Percentiles rank a stretch among this genome's conserved stretches.
phyloP scores from a whole-genome alignment of 305 asterid genomes.

The Fraxinus platypoda region DNA sequence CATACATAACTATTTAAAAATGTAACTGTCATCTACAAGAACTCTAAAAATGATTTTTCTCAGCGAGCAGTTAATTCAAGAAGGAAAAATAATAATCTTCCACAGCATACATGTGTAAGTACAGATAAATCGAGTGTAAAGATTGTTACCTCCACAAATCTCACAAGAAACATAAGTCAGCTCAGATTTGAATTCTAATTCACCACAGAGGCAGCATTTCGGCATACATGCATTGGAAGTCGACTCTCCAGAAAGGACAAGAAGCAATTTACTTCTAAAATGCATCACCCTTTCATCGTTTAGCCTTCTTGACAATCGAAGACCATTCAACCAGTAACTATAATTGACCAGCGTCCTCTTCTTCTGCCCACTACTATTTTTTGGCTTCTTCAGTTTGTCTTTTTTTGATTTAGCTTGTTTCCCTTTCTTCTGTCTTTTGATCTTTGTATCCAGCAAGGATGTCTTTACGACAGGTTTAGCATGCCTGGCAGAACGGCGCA shows the following conservation, averaged over 20 bases:
- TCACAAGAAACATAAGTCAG: slow-evolving; percentile 76
- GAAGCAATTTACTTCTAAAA: slow-evolving; percentile 55
- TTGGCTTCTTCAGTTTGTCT: slow-evolving; percentile 35
- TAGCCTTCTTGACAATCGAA: slow-evolving; percentile 57
- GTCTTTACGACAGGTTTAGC: slow-evolving; percentile 45
- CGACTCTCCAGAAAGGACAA: slow-evolving; percentile 52
- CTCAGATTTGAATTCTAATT: slow-evolving; percentile 53
- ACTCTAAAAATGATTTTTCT: slow-evolving; percentile 17
- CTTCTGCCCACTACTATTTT: slow-evolving; percentile 43
- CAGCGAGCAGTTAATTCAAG: slow-evolving; percentile 11
- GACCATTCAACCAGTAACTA: slow-evolving; percentile 87
- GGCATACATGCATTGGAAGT: slow-evolving; percentile 36
- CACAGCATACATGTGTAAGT: slow-evolving; percentile 18
- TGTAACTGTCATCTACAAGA: neutral
- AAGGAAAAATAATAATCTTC: slow-evolving; percentile 2
- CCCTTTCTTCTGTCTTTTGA: slow-evolving; percentile 48
- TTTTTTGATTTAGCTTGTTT: slow-evolving; percentile 46
- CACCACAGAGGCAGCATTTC: slow-evolving; percentile 71
- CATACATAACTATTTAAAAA: slow-evolving; percentile 8
- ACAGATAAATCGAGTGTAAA: slow-evolving; percentile 17
- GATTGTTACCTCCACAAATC: slow-evolving; percentile 73
- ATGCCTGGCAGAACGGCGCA: slow-evolving; percentile 83
- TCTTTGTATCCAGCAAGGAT: slow-evolving; percentile 42
- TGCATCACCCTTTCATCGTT: slow-evolving; percentile 58
- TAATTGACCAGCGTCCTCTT: slow-evolving; percentile 47